A percentile compares a stretch with the other conserved stretches of the same genome.
Evolutionary conservation across 805 yeast species (phyloP).

Genomic region (Schwanniomyces occidentalis): DNA sequence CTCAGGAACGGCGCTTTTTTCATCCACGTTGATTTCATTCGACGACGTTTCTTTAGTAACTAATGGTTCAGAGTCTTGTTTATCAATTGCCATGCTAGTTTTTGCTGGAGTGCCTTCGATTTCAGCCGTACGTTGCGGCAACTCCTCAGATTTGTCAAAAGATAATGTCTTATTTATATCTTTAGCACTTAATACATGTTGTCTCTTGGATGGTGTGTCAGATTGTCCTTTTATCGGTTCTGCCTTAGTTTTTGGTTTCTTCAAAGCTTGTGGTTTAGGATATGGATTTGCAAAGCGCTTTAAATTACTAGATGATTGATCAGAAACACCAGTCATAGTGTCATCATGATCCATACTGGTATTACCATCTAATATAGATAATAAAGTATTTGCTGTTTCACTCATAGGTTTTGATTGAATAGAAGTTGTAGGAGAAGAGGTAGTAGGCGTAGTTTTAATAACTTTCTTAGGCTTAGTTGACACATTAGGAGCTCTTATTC

Average conservation of each 20-base stretch:
- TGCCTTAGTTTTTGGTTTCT: constrained; percentile 12
- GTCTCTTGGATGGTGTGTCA: constrained; percentile 6
- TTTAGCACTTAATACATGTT: constrained; percentile 27
- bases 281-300: constrained; percentile 23
- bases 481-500: constrained; percentile 34
- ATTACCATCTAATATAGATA: constrained; percentile 37
- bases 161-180: constrained; percentile 38
- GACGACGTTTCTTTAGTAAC: neutral
- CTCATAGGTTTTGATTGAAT: constrained; percentile 23
- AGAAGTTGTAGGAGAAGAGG: constrained; percentile 1
- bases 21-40: neutral
- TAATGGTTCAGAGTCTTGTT: constrained; percentile 6
- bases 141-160: constrained; percentile 30
- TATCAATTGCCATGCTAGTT: neutral
- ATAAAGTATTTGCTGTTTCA: constrained; percentile 37
- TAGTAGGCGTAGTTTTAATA: neutral
- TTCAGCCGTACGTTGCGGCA: constrained; percentile 13
- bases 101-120: too few relatives aligned
- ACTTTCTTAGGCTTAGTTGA: constrained; percentile 9
- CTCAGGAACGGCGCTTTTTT: too few relatives aligned
- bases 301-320: constrained; percentile 1
- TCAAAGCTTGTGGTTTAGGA: constrained; percentile 10
- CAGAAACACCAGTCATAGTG: constrained; percentile 1
- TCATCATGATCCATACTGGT: constrained; percentile 6
- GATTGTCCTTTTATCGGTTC: neutral